Percentiles rank a stretch among this genome's conserved stretches.
Evolutionary conservation across 1,139 yeast species (phyloP).

Genomic region (Lodderomyces margitis): DNA sequence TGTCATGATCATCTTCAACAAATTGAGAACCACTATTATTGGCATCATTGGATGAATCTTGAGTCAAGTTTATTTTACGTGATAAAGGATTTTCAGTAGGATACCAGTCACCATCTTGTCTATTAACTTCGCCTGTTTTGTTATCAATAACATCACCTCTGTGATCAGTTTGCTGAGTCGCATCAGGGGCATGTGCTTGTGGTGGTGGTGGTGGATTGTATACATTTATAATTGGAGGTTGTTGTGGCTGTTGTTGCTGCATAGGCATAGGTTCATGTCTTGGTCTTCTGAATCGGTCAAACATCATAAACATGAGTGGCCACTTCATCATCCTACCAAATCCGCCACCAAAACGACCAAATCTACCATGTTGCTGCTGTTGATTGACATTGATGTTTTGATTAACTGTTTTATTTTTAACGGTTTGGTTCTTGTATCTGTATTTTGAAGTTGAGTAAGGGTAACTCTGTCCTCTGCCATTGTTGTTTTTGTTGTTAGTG

Average conservation of each 20-base stretch:
- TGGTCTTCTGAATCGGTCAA: slow-evolving; percentile 11
- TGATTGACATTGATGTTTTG: slow-evolving; percentile 10
- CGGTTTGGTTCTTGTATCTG: slow-evolving; percentile 7
- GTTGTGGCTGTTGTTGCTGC: slow-evolving; percentile 6
- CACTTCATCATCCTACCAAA: slow-evolving; percentile 10
- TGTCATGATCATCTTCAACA: not conserved
- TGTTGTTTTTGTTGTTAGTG: not conserved
- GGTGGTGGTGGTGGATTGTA: slow-evolving; percentile 10
- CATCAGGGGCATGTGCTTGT: not conserved
- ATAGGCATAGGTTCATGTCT: slow-evolving; percentile 6
- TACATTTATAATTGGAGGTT: slow-evolving; percentile 9
- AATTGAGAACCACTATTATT: not conserved
- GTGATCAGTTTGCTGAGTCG: not conserved
- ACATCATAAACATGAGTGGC: slow-evolving; percentile 16
- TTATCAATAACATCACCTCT: not conserved
- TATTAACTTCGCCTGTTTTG: not conserved
- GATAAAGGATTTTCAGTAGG: not conserved
- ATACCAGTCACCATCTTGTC: not conserved
- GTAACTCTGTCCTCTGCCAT: not conserved
- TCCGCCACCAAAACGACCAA: slow-evolving; percentile 5
- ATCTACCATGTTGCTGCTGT: slow-evolving; percentile 5
- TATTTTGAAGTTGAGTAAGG: not conserved
- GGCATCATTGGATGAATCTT: not conserved
- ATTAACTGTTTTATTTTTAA: slow-evolving; percentile 4
- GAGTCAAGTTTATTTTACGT: not conserved